Base-by-base conservation (phyloP, 2,329 filamentous ascomycete genomes). In the Cercospora brassicicola region DNA sequence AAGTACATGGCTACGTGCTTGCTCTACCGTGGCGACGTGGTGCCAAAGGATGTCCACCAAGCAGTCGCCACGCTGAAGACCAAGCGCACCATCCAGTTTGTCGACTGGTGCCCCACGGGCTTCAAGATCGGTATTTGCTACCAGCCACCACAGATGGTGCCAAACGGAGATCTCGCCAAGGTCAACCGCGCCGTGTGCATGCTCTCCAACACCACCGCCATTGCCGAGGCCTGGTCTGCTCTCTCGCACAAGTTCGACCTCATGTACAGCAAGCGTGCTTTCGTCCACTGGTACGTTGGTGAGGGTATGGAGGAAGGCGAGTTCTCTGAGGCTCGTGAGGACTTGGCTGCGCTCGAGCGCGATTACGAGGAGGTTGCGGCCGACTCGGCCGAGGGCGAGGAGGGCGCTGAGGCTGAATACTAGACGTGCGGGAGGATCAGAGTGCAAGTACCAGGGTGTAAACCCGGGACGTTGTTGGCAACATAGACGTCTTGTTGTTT, bases 111-210 rank as follows among this genome's bases (percentile, higher is more conserved):
- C 89, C 95, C 95, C 70, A 99, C 95, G 83, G 95, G 95, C 76
- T 99, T 99, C 91, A 99, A 99, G 92, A 92, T 99, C 76, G 95
- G 95, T 88, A 99, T 99, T 87, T 97, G 94, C 91, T 98, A 96
- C 90, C 94, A 98, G 87, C 92, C 94, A 79, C 94, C 94, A 74
- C 89, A 96, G 86, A 91, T 92, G 84, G 94, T 98, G 67, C 95
- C 93, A 79, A 96, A 97, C 84, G 94, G 94, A 78, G 95, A 98
- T 80, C 89, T 98, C 73, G 94, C 95, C 83, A 95, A 96, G 88
- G 94, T 97, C 83, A 93, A 94, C 89, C 94, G 95, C 79, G 94
- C 94, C 83, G 94, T 98, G 74, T 97, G 94, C 90, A 98, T 99
- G 95, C 87, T 99, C 72, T 94, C 92, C 84, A 96, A 99, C 89